A percentile compares a stretch with the other conserved stretches of the same genome.
phyloP scores from a whole-genome alignment of 768 basidiomycete genomes.

The Russula dissimulans region DNA sequence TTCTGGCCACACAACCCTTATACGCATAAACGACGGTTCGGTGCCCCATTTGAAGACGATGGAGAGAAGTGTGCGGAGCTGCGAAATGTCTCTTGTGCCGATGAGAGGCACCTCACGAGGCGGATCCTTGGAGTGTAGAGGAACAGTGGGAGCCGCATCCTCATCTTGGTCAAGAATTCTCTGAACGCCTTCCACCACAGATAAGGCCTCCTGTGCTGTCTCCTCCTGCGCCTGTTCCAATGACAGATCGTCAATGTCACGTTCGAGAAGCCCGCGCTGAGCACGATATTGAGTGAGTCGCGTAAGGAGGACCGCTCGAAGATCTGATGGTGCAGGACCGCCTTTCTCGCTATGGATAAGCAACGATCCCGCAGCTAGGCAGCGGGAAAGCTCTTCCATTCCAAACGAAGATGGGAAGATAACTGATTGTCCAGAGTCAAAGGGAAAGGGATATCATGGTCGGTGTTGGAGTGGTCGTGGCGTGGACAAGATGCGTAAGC shows the following conservation, averaged over 20 bases:
- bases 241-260: background rate
- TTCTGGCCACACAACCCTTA: slow-evolving; percentile 34
- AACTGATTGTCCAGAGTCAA: background rate
- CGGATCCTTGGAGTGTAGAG: background rate
- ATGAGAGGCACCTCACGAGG: slow-evolving; percentile 30
- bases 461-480: background rate
- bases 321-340: background rate
- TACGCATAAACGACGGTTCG: slow-evolving; percentile 40
- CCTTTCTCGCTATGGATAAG: slow-evolving; percentile 14
- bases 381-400: slow-evolving; percentile 15
- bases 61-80: slow-evolving; percentile 54
- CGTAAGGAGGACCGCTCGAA: slow-evolving; percentile 9
- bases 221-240: slow-evolving; percentile 13
- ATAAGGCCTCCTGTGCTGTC: slow-evolving; percentile 15
- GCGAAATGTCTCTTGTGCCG: slow-evolving; percentile 57
- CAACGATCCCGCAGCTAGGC: slow-evolving; percentile 9
- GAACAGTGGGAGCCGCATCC: background rate
- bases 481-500: background rate
- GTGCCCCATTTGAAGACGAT: slow-evolving; percentile 68
- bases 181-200: slow-evolving; percentile 16
- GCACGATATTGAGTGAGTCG: slow-evolving; percentile 15
- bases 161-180: slow-evolving; percentile 14
- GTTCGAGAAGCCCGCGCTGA: slow-evolving; percentile 8
- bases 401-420: background rate
- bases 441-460: background rate